Evolutionary conservation across 2,329 filamentous ascomycete species (phyloP).

Genomic region (Xylogone sp.): DNA sequence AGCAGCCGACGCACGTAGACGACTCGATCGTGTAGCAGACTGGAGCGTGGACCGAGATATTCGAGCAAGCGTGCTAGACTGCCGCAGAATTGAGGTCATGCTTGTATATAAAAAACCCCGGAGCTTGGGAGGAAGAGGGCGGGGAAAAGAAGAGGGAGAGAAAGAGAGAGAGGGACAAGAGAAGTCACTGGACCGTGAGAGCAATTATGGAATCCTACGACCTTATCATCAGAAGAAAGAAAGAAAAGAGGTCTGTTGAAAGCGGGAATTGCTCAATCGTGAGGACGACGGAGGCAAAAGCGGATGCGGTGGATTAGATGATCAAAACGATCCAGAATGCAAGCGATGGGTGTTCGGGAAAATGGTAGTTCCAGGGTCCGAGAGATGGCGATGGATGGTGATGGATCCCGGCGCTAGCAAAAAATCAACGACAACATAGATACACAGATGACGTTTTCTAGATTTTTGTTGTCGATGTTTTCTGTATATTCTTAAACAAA

Average conservation of each 20-base stretch:
- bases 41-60: constrained; percentile 54
- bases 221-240: neutral
- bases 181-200: constrained; percentile 13
- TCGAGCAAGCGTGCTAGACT: constrained; percentile 62
- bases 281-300: neutral
- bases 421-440: neutral
- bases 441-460: too few species aligned
- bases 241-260: neutral
- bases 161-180: too few species aligned
- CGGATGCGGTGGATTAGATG: neutral
- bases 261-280: neutral
- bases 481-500: too few species aligned
- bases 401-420: neutral
- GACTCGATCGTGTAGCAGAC: constrained; percentile 44
- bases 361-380: neutral
- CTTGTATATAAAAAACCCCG: too few species aligned
- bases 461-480: too few species aligned
- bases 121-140: too few species aligned
- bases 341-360: neutral
- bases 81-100: constrained; percentile 66
- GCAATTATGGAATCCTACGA: neutral
- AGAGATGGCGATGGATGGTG: neutral
- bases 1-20: constrained; percentile 35
- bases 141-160: constrained; percentile 3
- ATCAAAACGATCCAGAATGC: neutral